phyloP scores from a whole-genome alignment of 768 basidiomycete genomes.

The Macrolepiota dolichaula region DNA sequence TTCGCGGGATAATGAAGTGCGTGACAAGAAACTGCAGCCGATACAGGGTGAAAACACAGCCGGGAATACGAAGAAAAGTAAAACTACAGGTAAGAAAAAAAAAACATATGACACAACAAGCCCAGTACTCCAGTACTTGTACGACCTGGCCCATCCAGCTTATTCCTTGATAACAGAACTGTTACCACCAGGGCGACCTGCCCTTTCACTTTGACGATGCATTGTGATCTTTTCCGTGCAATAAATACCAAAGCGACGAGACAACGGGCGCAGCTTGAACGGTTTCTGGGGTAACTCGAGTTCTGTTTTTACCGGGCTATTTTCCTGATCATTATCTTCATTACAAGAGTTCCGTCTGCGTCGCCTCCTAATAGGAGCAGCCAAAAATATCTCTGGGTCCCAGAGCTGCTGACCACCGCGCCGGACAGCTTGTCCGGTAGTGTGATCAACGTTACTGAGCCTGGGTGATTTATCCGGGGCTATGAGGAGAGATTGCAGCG shows the following conservation, averaged over 20 bases:
- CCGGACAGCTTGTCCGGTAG: not conserved
- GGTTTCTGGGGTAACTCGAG: conserved; percentile 18
- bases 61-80: no score
- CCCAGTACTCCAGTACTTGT: not conserved
- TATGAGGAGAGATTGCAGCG: not conserved
- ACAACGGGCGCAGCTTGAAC: conserved; percentile 20
- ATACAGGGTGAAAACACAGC: not conserved
- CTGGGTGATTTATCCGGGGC: conserved; percentile 4
- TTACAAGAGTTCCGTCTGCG: conserved; percentile 17
- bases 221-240: conserved; percentile 34
- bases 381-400: conserved; percentile 14
- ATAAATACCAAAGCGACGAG: conserved; percentile 37
- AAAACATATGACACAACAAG: not conserved
- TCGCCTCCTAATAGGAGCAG: conserved; percentile 13
- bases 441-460: not conserved
- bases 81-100: not conserved
- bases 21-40: not conserved
- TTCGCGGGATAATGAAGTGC: not conserved
- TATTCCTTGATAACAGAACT: conserved; percentile 7
- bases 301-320: conserved; percentile 15
- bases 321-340: conserved; percentile 30
- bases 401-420: conserved; percentile 13
- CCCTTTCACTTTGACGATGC: conserved; percentile 16
- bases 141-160: not conserved
- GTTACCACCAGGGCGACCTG: conserved; percentile 1